Percentiles rank a stretch among this genome's conserved stretches.
These are phyloP conservation scores for Sarocladiaceae sp. DNA, from an alignment of 2,329 filamentous ascomycete species.

Conservation along the genomic window DNA sequence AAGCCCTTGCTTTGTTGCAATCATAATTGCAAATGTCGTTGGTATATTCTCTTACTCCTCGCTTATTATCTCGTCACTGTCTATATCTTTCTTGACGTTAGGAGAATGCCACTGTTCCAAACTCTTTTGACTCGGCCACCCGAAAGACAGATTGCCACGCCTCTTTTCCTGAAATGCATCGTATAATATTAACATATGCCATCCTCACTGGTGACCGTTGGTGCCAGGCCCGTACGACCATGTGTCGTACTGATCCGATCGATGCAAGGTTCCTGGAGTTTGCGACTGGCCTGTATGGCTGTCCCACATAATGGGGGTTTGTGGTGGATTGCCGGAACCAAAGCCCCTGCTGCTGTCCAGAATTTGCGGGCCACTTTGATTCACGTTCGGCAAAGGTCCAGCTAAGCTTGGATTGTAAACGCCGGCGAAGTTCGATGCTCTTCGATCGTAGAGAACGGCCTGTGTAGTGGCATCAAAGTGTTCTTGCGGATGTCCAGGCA, in stretches of 20 bases:
- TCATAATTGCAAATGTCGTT: no score
- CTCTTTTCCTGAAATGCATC: no score
- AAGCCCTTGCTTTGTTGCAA: no score
- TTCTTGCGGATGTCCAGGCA: conserved; percentile 27
- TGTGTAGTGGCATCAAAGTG: conserved; percentile 16
- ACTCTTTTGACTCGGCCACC: no score
- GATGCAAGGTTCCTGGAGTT: neutral
- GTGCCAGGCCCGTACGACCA: neutral
- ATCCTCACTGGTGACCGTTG: neutral
- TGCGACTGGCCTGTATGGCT: neutral
- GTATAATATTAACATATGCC: neutral
- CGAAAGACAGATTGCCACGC: no score
- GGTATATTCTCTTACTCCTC: no score
- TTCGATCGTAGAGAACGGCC: neutral
- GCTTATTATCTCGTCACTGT: no score
- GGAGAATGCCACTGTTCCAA: no score
- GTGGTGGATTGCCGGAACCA: neutral
- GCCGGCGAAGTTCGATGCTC: conserved; percentile 1
- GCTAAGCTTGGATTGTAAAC: neutral
- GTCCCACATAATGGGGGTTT: neutral
- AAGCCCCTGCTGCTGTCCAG: neutral
- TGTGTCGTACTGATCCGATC: neutral
- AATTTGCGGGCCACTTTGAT: neutral
- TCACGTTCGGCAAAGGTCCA: neutral
- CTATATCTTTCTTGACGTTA: no score